Base-by-base conservation (phyloP, 148 eudicot species). In the Rhododendron molle region DNA sequence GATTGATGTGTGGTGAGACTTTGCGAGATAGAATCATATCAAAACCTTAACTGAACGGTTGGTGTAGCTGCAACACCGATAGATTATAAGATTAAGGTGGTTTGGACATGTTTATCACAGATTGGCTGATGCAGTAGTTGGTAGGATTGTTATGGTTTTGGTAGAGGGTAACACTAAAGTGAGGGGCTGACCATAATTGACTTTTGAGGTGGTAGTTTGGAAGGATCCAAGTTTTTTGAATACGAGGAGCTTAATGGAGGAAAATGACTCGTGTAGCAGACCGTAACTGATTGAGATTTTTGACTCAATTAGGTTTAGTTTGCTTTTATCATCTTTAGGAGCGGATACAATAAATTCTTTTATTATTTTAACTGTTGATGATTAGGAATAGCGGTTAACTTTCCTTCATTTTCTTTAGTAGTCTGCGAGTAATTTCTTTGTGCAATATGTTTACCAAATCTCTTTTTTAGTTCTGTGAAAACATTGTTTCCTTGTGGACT, bases 401-500 rank as follows among this genome's bases (percentile, higher is more conserved):
- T n/a, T 14, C 36, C 18, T 47, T 77, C 18, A 20, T 47, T 82
- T 26, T 9, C 9, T 69, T 83, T 2, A n/a, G 74, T n/a, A 44
- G 47, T 43, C 49, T 5, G n/a, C n/a, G 52, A 44, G 52, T 12
- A 20, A 78, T 78, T 78, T 78, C 16, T 46, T 83, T 30, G 52
- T 44, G 46, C 62, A 72, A 69, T 72, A 83, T 49, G 38, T 76
- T 76, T 44, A 30, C 49, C 49, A 30, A 82, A 38, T 40, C 13
- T 78, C 49, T 32, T 65, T 83, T 78, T 58, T 67, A 79, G 83
- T 67, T 6, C 30, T 54, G 78, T 43, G 83, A 78, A 83, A 81
- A 83, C 82, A 80, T 84, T 73, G 71, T 15, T 77, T 83, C 76
- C 40, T 62, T 47, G 58, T 80, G 78, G 18, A 71, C 40, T 71